A percentile compares a stretch with the other conserved stretches of the same genome.
These are phyloP conservation scores for Kernera saxatilis DNA, from an alignment of 345 rosid species.

Conservation along the genomic window DNA sequence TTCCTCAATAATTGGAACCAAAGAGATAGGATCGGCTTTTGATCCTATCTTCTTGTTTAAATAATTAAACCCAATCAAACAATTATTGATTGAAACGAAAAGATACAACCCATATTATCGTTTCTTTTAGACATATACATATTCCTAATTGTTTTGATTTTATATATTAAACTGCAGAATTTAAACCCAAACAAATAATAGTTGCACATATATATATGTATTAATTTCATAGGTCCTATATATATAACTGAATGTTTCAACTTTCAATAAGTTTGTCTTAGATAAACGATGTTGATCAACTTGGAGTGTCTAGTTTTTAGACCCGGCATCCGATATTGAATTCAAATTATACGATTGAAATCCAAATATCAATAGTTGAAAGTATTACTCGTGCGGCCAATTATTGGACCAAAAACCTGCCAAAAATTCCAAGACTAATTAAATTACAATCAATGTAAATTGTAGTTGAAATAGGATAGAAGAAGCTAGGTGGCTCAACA, in stretches of 20 bases:
- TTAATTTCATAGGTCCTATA: not conserved
- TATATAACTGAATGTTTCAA: not conserved
- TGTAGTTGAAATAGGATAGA: not conserved
- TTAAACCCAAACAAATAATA: not conserved
- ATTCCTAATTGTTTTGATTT: not conserved
- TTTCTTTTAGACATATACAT: not conserved
- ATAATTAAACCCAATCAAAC: slow-evolving; percentile 14
- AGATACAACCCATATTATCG: not conserved
- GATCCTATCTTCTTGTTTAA: slow-evolving; percentile 28
- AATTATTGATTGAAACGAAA: slow-evolving; percentile 11
- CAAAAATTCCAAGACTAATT: not conserved
- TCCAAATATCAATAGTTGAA: not conserved
- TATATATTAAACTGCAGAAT: not conserved
- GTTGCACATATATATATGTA: not conserved
- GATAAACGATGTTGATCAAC: not conserved
- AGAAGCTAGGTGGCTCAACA: slow-evolving; percentile 1
- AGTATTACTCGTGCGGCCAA: not conserved
- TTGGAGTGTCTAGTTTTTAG: not conserved
- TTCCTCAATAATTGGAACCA: slow-evolving; percentile 37
- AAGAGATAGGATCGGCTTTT: slow-evolving; percentile 32
- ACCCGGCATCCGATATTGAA: not conserved
- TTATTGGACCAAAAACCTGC: not conserved
- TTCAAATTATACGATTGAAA: not conserved
- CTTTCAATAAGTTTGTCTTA: not conserved
- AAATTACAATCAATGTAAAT: not conserved